phyloP scores from a whole-genome alignment of 805 yeast species.

The Komagataella mondaviorum region DNA sequence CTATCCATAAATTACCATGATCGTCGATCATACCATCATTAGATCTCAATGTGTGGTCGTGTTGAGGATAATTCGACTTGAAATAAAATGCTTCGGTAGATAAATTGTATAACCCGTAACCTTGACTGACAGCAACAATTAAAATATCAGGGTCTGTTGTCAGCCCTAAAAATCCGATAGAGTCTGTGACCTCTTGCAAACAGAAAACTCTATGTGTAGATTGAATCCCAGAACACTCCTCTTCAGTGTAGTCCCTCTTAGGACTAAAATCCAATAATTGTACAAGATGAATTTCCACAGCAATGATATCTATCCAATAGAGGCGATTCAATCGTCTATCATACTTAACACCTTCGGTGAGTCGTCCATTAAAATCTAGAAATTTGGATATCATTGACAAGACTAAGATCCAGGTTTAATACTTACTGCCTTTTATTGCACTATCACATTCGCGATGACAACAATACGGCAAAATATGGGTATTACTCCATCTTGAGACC shows the following conservation, averaged over 20 bases:
- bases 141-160: slow-evolving; percentile 41
- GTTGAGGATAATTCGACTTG: slow-evolving; percentile 24
- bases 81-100: slow-evolving; percentile 21
- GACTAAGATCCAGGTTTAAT: too few species aligned
- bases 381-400: slow-evolving; percentile 8
- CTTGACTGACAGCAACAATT: slow-evolving; percentile 50
- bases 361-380: slow-evolving; percentile 22
- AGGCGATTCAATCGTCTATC: slow-evolving; percentile 38
- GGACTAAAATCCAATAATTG: slow-evolving; percentile 6
- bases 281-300: slow-evolving; percentile 25
- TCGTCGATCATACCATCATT: slow-evolving; percentile 80
- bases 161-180: slow-evolving; percentile 64
- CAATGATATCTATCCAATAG: slow-evolving; percentile 33
- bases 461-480: not conserved
- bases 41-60: slow-evolving; percentile 34
- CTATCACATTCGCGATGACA: not conserved
- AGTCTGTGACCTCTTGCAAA: slow-evolving; percentile 21
- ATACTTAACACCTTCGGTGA: slow-evolving; percentile 59
- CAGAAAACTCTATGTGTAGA: slow-evolving; percentile 24
- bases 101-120: slow-evolving; percentile 45
- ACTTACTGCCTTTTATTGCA: too few species aligned
- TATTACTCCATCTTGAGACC: too few species aligned
- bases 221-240: slow-evolving; percentile 10
- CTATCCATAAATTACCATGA: slow-evolving; percentile 66
- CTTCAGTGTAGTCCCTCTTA: slow-evolving; percentile 8